Base-by-base conservation (phyloP, 2,329 filamentous ascomycete species). In the Alternaria brassicicola region DNA sequence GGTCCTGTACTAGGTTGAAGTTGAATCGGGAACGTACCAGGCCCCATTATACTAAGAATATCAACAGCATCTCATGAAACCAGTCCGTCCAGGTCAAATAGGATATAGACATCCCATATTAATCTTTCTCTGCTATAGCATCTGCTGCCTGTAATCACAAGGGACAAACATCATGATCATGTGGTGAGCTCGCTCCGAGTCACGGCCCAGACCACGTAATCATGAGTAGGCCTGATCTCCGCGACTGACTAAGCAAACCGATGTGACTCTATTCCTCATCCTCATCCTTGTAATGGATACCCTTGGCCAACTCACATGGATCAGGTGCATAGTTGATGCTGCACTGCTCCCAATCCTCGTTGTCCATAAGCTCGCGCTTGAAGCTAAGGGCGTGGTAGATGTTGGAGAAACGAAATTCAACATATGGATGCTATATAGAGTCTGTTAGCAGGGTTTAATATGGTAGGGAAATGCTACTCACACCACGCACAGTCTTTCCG, bases 361-460 rank as follows among this genome's bases (percentile, higher is more conserved):
- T 72, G 17, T 76, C 72, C 41, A 71, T 55, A 12, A 84, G 68
- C 23, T 70, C 56, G 2, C 72, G 69, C 54, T 77, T 79, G 74
- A 84, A 84, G 19, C 71, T 72, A 15, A 81, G 75, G 0, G 82
- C 81, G 52, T 83, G 71, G 23, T 76, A 72, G 55, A 84, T 80
- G 59, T 75, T 80, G 41, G 73, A 76, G 67, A 84, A 84, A 8
- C 81, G 80, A 64, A 83, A 83, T 28, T 78, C 72, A n/a, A 82
- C 76, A 30, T 73, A 78, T 38, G 77, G 75, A 30, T 74, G 71
- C 80, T 83, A 54, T 17, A 23, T 19, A 13, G 25, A n/a, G 15
- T 30, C 3, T 30, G 21, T 70, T 53, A 70, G 67, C 10, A 26
- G 26, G 23, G 9, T 35, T n/a, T 7, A 25, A 8, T 42, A 10